Conservation (phyloP, 2,329 filamentous ascomycete species). For the Seiridium cupressi region DNA sequence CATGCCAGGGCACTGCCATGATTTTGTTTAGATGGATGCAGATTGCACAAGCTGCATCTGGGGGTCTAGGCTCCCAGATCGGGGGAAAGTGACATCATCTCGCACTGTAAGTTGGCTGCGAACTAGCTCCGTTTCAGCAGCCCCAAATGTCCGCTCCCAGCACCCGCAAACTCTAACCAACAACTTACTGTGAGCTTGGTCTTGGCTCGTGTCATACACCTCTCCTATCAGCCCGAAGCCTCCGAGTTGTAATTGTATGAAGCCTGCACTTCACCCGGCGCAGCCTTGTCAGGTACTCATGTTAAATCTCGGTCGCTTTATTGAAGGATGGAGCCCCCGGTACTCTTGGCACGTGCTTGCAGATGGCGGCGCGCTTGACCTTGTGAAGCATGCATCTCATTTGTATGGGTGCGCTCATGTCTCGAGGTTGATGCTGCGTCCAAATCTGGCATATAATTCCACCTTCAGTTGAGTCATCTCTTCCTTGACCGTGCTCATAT, state of each 20-base stretch:
- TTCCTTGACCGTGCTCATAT: slow-evolving; percentile 70
- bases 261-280: neutral
- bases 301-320: neutral
- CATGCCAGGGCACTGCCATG: slow-evolving; percentile 5
- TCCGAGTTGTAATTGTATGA: neutral
- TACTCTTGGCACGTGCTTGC: no score
- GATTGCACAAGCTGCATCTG: neutral
- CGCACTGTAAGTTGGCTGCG: neutral
- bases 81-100: slow-evolving; percentile 5
- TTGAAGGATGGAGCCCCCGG: no score
- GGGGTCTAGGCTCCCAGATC: neutral
- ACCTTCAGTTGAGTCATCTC: slow-evolving; percentile 92
- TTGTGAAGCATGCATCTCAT: neutral
- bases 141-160: neutral
- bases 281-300: neutral
- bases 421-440: slow-evolving; percentile 95
- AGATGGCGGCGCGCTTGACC: no score
- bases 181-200: neutral
- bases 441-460: slow-evolving; percentile 89
- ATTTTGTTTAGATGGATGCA: neutral
- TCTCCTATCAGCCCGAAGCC: neutral
- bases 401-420: slow-evolving; percentile 50
- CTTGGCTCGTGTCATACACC: slow-evolving; percentile 1
- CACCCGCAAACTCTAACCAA: neutral
- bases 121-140: slow-evolving; percentile 2